These are phyloP conservation scores for Poterioochromonas sp. DNA, from an alignment of 352 stramenopile species.

Conservation along the genomic window DNA sequence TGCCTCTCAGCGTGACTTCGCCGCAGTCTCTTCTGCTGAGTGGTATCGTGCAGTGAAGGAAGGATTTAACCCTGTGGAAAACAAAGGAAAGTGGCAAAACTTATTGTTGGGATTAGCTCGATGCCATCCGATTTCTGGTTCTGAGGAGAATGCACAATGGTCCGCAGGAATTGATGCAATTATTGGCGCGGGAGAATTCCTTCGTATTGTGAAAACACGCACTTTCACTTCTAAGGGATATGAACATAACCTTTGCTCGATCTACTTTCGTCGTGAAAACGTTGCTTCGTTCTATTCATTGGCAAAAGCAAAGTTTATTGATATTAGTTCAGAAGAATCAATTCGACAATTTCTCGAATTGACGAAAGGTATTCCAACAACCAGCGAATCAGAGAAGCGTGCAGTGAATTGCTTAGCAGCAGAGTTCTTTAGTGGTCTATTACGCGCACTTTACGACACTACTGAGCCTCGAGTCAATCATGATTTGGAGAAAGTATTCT, in stretches of 20 bases:
- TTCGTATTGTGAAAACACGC: not conserved
- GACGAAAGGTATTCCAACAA: not conserved
- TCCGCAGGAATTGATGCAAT: not conserved
- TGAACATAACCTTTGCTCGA: constrained; percentile 4
- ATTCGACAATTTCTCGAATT: too few species aligned
- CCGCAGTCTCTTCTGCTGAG: not conserved
- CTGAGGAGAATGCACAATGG: not conserved
- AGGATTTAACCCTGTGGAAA: not conserved
- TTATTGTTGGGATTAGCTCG: not conserved
- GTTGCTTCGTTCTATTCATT: not conserved
- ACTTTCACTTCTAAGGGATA: not conserved
- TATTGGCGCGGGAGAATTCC: not conserved
- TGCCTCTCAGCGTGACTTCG: not conserved
- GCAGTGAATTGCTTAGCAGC: not conserved
- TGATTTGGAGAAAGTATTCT: not conserved
- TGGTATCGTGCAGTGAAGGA: not conserved
- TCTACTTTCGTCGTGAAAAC: not conserved
- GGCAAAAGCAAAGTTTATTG: not conserved
- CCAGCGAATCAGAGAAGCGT: not conserved
- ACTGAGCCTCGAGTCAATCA: not conserved
- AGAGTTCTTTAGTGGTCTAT: constrained; percentile 10
- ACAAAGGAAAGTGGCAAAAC: not conserved
- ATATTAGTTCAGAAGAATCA: not conserved
- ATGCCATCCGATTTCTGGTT: not conserved
- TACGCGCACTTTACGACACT: not conserved